A percentile compares a stretch with the other conserved stretches of the same genome.
Evolutionary conservation across 202 grass and related monocot species (phyloP).

Genomic region (Setaria italica): DNA sequence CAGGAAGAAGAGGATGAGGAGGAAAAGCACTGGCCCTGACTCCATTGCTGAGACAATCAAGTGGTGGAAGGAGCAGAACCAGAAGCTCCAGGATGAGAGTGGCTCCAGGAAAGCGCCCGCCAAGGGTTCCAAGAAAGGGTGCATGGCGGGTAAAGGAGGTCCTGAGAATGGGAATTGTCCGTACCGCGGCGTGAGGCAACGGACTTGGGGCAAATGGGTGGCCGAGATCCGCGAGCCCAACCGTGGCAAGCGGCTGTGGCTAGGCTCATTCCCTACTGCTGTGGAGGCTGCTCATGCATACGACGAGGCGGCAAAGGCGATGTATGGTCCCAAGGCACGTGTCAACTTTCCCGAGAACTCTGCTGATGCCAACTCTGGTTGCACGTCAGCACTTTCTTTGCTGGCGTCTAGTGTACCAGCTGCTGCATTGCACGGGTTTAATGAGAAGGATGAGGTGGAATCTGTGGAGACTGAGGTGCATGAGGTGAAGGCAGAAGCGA

Average conservation of each 20-base stretch:
- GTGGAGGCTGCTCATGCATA: conserved; percentile 74
- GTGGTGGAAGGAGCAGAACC: conserved; percentile 81
- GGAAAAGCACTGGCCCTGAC: conserved; percentile 63
- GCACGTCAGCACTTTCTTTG: conserved; percentile 49
- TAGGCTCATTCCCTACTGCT: conserved; percentile 82
- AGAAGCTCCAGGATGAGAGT: conserved; percentile 49
- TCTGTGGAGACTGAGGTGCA: conserved; percentile 49
- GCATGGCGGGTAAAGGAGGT: conserved; percentile 93
- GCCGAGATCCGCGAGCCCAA: conserved; percentile 96
- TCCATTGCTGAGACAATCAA: conserved; percentile 77
- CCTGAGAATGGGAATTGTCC: conserved; percentile 72
- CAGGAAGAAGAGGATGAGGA: conserved; percentile 80
- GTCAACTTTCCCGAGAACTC: conserved; percentile 64
- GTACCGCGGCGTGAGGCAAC: conserved; percentile 89
- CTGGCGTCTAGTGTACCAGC: conserved; percentile 19
- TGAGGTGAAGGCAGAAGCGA: conserved; percentile 52
- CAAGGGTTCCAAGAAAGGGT: conserved; percentile 97
- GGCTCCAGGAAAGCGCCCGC: conserved; percentile 62
- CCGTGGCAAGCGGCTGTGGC: conserved; percentile 78
- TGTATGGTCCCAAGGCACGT: conserved; percentile 79
- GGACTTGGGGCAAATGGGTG: conserved; percentile 98
- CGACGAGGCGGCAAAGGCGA: conserved; percentile 82
- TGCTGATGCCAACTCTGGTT: conserved; percentile 46
- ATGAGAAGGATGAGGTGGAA: conserved; percentile 50
- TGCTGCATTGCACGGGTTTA: conserved; percentile 19